Evolutionary conservation across 2,329 filamentous ascomycete species (phyloP), one percentile per base, ranked within the genome.

Genomic region (Botrytis paeoniae): DNA sequence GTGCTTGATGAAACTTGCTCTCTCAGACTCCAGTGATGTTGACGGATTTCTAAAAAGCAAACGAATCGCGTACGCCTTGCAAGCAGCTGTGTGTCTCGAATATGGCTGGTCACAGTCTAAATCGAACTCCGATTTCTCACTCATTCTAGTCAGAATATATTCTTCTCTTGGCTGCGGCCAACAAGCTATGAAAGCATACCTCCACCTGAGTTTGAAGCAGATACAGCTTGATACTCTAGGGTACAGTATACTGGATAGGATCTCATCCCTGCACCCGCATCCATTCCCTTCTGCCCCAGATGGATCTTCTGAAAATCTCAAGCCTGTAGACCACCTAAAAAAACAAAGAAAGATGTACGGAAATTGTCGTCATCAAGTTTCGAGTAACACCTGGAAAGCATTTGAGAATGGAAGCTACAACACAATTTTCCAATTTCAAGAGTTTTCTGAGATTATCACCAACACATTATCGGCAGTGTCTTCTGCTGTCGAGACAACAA

Each of bases 191-290:
- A 78, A 80, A 69, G 76, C 80, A 62, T 83, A 82, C 69, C 77
- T 81, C 60, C 78, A 80, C 59, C 76, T 84, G 35, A 78, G 78
- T 60, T 78, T 83, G 68, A 84, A 84, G 70, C 81, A 83, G 73
- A 80, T 84, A 57, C 83, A 84, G 74, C 78, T 81, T 48, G 82
- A 83, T 74, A 83, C 83, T 3, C 71, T 84, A 66, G 80, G 81
- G 10, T 82, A 83, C 68, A 80, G 78, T 37, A 71, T 83, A 1
- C 79, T 83, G 57, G 81, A 83, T 65, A 77, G 83, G 57, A 80
- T 83, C 59, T 83, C 82, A 14, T 80, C 79, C 10, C 76, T 83
- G 12, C 82, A 83, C 74, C 83, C 83, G 12, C 80, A 80, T 63
- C 74, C 76, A 12, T 80, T 80, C 63, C 70, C 39, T 25, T 73